These are phyloP conservation scores for Globomyces pollinis-pini DNA, from an alignment of 192 early-diverging fungal species.

Conservation along the genomic window DNA sequence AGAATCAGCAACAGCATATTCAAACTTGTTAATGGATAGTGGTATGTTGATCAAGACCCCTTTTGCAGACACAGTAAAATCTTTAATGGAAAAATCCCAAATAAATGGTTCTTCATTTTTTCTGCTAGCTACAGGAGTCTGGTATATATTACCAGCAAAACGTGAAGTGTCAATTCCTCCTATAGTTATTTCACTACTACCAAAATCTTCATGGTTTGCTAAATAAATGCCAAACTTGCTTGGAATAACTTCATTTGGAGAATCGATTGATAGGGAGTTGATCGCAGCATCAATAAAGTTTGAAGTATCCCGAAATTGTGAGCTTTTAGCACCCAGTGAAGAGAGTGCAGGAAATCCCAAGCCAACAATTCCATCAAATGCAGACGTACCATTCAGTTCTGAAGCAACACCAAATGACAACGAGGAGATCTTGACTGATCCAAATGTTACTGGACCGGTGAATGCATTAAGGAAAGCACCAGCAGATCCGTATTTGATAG, in stretches of 20 bases:
- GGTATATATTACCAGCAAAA: conserved; percentile 26
- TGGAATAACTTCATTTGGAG: no score
- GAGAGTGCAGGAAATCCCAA: conserved; percentile 45
- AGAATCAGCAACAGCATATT: no score
- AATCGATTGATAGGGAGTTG: no score
- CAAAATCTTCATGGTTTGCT: conserved; percentile 47
- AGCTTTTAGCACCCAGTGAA: no score
- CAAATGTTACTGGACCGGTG: conserved; percentile 2
- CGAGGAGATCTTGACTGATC: neutral
- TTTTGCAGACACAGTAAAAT: neutral
- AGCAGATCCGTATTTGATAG: conserved; percentile 20
- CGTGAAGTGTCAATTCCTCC: conserved; percentile 40
- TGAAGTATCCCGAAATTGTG: no score
- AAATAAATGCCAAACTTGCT: conserved; percentile 92
- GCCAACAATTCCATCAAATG: conserved; percentile 84
- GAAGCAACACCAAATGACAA: neutral
- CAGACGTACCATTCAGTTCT: neutral
- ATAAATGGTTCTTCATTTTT: no score
- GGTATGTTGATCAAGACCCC: no score
- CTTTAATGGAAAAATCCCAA: neutral
- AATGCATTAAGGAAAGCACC: neutral
- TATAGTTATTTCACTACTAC: conserved; percentile 44
- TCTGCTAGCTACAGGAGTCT: conserved; percentile 14
- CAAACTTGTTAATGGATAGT: no score
- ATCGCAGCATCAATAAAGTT: no score